These are phyloP conservation scores for Zygosaccharomyces pseudobailii DNA, from an alignment of 1,139 yeast genomes.

Conservation along the genomic window DNA sequence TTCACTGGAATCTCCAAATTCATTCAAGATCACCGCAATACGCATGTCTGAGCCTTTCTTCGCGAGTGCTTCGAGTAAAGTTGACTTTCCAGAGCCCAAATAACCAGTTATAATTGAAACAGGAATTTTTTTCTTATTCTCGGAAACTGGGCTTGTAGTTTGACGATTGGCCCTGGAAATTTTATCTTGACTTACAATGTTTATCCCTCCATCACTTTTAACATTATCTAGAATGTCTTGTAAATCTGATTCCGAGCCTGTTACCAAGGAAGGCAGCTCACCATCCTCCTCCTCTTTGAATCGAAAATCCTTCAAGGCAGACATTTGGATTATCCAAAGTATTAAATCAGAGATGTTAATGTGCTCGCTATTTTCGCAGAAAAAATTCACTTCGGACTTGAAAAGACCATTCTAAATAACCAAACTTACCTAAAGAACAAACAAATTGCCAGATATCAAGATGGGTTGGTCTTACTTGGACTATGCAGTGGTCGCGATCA, in stretches of 20 bases:
- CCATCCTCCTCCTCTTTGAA: constrained; percentile 37
- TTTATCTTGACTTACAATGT: constrained; percentile 29
- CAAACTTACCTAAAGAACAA: not conserved
- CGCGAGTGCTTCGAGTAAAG: constrained; percentile 72
- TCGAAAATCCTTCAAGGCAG: constrained; percentile 29
- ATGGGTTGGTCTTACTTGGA: constrained; percentile 27
- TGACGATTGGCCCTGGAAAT: constrained; percentile 31
- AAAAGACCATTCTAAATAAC: not conserved
- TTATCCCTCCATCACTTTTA: constrained; percentile 28
- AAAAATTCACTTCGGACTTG: not conserved
- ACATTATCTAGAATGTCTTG: constrained; percentile 20
- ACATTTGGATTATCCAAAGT: constrained; percentile 14
- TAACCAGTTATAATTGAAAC: constrained; percentile 92
- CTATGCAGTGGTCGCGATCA: constrained; percentile 31
- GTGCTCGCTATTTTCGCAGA: not conserved
- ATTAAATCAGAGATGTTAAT: not conserved
- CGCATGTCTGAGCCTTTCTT: constrained; percentile 52
- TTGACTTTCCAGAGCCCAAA: constrained; percentile 91
- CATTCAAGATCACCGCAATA: constrained; percentile 87
- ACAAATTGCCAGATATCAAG: not conserved
- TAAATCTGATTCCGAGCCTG: constrained; percentile 35
- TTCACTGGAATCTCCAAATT: constrained; percentile 82
- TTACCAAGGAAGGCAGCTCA: constrained; percentile 51
- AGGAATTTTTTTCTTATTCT: constrained; percentile 55
- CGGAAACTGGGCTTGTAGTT: constrained; percentile 16